Evolutionary conservation across 2,329 filamentous ascomycete genomes (phyloP).

Genomic region (Phaeosphaeriaceae sp.): DNA sequence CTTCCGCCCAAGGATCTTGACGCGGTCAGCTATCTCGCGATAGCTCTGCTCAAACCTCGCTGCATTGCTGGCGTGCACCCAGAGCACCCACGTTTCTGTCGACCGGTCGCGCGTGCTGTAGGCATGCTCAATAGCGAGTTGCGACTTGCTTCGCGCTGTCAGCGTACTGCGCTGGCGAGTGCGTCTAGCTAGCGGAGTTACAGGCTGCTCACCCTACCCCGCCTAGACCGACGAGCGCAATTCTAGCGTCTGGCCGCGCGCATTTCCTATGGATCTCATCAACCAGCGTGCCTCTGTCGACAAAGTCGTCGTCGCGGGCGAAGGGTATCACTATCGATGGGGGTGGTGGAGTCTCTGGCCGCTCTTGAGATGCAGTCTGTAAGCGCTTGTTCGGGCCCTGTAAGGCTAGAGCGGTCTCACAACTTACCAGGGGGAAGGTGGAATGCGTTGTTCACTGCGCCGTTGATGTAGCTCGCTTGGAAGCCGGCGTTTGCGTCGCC

Average conservation of each 20-base stretch:
- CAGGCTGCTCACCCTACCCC: constrained; percentile 23
- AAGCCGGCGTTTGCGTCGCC: too few species aligned
- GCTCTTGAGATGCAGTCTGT: too few species aligned
- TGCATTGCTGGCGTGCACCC: constrained; percentile 15
- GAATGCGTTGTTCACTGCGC: too few species aligned
- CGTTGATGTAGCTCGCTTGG: too few species aligned
- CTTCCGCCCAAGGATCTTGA: constrained; percentile 17
- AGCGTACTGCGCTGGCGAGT: too few species aligned
- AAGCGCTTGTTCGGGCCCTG: too few species aligned
- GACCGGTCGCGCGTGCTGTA: constrained; percentile 14
- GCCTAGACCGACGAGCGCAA: constrained; percentile 34
- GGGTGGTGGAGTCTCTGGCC: too few species aligned
- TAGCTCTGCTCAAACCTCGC: constrained; percentile 22
- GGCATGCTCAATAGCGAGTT: constrained; percentile 18
- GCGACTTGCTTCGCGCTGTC: constrained; percentile 15
- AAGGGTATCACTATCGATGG: constrained; percentile 29
- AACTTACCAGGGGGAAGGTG: too few species aligned
- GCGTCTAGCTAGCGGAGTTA: background rate
- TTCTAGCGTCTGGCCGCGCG: constrained; percentile 13
- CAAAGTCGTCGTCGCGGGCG: constrained; percentile 26
- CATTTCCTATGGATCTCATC: constrained; percentile 12
- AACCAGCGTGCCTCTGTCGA: constrained; percentile 23
- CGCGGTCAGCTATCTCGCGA: constrained; percentile 20
- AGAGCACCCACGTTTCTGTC: constrained; percentile 23
- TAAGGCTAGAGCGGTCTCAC: too few species aligned